Evolutionary conservation across 169 alveolate species (phyloP).

Genomic region (Cryptosporidium viatorum): DNA sequence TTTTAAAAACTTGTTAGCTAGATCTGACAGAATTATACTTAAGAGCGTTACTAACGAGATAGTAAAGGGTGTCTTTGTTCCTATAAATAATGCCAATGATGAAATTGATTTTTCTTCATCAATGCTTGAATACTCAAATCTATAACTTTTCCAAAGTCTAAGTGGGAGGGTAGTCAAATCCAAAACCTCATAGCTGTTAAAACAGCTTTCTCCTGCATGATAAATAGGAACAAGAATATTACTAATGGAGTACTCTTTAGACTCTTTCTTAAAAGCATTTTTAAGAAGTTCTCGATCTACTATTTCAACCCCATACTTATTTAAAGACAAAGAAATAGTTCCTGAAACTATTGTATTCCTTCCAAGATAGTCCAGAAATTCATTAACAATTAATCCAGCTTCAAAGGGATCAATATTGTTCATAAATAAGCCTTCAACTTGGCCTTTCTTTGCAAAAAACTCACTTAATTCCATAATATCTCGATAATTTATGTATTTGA

Average conservation of each 20-base stretch:
- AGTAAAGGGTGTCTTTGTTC: slow-evolving; percentile 59
- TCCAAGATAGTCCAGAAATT: slow-evolving; percentile 9
- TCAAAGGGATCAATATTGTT: neutral
- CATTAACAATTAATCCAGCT: slow-evolving; percentile 16
- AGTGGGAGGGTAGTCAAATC: slow-evolving; percentile 31
- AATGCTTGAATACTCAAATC: slow-evolving; percentile 32
- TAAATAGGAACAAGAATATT: slow-evolving; percentile 46
- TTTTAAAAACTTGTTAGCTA: slow-evolving; percentile 9
- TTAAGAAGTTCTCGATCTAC: neutral
- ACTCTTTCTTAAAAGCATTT: neutral
- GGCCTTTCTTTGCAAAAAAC: slow-evolving; percentile 17
- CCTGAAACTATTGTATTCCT: neutral
- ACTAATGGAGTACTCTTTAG: neutral
- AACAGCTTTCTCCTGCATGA: slow-evolving; percentile 6
- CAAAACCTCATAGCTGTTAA: slow-evolving; percentile 37
- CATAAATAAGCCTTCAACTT: slow-evolving; percentile 7
- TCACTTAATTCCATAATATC: slow-evolving; percentile 9
- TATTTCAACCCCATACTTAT: neutral
- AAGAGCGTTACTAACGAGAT: slow-evolving; percentile 11
- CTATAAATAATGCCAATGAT: slow-evolving; percentile 16
- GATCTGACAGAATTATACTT: slow-evolving; percentile 24
- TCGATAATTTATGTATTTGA: slow-evolving; percentile 1
- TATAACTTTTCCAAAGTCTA: slow-evolving; percentile 40
- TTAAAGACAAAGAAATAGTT: neutral
- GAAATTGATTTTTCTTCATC: slow-evolving; percentile 32